Base-by-base conservation (phyloP, 1,284 basidiomycete genomes). In the Cutaneotrichosporon cavernicola region DNA sequence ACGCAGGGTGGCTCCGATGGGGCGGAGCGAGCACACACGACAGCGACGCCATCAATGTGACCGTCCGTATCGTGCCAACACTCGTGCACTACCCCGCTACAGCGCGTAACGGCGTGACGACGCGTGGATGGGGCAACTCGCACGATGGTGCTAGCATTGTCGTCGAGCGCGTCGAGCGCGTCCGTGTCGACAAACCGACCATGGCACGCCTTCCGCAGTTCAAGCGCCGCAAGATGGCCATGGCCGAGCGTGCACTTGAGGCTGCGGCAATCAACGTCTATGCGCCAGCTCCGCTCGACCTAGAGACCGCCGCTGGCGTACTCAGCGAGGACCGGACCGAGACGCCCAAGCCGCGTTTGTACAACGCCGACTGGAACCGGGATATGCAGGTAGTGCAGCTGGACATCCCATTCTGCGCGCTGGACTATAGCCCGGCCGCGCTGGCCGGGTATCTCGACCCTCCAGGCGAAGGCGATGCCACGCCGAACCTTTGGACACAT, bases 141-240 rank as follows among this genome's bases (percentile, higher is more conserved):
- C 85, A 86, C 73, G 84, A 85, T 66, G 85, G 85, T 3, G 80
- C 81, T 7, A 83, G 82, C 67, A 76, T 85, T 30, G 80, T 83
- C 6, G 80, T 86, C 10, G 83, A 85, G 66, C 71, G 71, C 6
- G 82, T 85, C 4, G 76, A 81, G 60, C 71, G 83, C 3, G 67
- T 81, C n/a, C 71, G 74, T 62, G 82, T 82, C 62, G 70, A 30
- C 46, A 50, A 59, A 26, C 8, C 38, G 34, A 36, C 18, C n/a
- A 32, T 21, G 16, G 51, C 55, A 2, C 65, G 67, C 18, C 38
- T 69, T 18, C 62, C 67, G 43, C 49, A 50, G 30, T 65, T 65
- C 40, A 40, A 56, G 10, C 63, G 62, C 22, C 65, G 69, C 50
- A 71, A 73, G 61, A 50, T 63, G 21, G 64, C 65, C 51, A 72